Conservation (phyloP, 2,329 filamentous ascomycete genomes). For the Plectosphaerella cucumerina region DNA sequence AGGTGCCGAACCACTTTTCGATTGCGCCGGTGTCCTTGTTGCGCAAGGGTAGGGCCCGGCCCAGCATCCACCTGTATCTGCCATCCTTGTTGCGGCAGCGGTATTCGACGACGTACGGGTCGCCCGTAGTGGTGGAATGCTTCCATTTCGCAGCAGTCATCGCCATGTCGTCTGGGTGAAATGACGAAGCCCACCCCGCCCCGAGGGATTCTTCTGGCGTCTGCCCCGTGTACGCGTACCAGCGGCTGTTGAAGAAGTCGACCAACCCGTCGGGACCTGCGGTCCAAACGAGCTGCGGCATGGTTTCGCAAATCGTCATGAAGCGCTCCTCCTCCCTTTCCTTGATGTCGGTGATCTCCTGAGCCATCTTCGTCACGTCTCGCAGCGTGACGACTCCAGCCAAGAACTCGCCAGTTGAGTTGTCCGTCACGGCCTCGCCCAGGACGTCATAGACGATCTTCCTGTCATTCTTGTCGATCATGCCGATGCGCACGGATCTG, state of each 20-base stretch:
- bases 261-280: slow-evolving; percentile 59
- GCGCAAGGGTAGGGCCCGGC: slow-evolving; percentile 63
- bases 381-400: slow-evolving; percentile 69
- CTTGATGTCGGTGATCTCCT: slow-evolving; percentile 65
- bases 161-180: slow-evolving; percentile 66
- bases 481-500: slow-evolving; percentile 55
- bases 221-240: slow-evolving; percentile 75
- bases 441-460: slow-evolving; percentile 59
- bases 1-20: slow-evolving; percentile 78
- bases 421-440: slow-evolving; percentile 65
- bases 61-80: slow-evolving; percentile 76
- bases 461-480: slow-evolving; percentile 49
- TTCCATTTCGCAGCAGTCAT: slow-evolving; percentile 54
- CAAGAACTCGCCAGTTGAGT: slow-evolving; percentile 65
- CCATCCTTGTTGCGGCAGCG: slow-evolving; percentile 63
- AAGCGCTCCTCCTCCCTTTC: slow-evolving; percentile 71
- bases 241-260: slow-evolving; percentile 74
- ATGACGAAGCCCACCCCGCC: slow-evolving; percentile 56
- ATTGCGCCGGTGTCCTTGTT: slow-evolving; percentile 64
- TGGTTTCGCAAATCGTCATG: slow-evolving; percentile 69
- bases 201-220: slow-evolving; percentile 59
- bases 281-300: slow-evolving; percentile 72
- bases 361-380: slow-evolving; percentile 67
- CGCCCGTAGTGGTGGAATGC: slow-evolving; percentile 61
- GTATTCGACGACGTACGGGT: slow-evolving; percentile 67